Conservation (phyloP, 2,329 filamentous ascomycete genomes). For the Tolypocladium guangdongense region DNA sequence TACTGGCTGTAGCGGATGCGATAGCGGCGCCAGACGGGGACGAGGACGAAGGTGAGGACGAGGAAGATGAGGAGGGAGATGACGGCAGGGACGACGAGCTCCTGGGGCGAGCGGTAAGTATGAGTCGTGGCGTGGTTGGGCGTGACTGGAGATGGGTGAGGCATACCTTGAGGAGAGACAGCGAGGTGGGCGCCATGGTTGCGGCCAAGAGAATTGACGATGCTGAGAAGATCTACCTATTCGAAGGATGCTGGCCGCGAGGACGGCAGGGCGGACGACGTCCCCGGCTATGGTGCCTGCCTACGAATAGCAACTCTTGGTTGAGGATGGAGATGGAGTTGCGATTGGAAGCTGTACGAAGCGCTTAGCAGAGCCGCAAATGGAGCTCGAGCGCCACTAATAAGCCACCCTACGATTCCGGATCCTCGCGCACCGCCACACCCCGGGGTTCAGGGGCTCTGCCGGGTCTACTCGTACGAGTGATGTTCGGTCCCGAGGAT, state of each 20-base stretch:
- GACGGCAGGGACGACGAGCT: constrained; percentile 57
- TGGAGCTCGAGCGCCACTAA: background rate
- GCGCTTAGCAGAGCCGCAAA: background rate
- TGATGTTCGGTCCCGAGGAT: background rate
- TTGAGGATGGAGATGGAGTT: background rate
- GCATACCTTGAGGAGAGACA: background rate
- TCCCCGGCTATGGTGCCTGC: background rate
- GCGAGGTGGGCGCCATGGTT: background rate
- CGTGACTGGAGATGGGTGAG: background rate
- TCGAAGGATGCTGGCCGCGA: background rate
- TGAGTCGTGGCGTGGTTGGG: background rate
- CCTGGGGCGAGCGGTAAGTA: constrained; percentile 35
- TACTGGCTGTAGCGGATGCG: constrained; percentile 64
- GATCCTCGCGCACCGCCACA: background rate
- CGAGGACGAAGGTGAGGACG: constrained; percentile 49
- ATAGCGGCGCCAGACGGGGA: constrained; percentile 61
- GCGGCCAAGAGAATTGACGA: background rate
- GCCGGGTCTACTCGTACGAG: background rate
- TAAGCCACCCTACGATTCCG: background rate
- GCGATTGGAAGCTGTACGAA: background rate
- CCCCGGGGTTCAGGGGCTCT: background rate
- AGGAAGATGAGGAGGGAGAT: constrained; percentile 62
- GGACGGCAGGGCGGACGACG: background rate
- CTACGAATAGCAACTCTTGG: background rate
- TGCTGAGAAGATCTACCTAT: background rate